phyloP scores from a whole-genome alignment of 495 filamentous ascomycete species.

The Lichina pygmaea region DNA sequence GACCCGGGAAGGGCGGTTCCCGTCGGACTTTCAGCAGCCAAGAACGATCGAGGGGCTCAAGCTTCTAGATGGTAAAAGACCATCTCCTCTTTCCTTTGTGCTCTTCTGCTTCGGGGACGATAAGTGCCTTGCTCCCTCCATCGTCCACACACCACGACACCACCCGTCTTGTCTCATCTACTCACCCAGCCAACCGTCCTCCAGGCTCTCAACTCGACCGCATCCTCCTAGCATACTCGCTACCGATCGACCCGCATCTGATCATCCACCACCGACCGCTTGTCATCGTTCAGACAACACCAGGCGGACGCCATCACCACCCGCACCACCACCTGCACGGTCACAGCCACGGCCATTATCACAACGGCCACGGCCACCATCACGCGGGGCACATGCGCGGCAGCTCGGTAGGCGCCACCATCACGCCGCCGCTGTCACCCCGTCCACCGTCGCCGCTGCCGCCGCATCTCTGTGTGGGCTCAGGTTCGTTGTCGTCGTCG shows the following conservation, averaged over 20 bases:
- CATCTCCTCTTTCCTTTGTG: not conserved
- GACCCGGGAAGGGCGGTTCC: constrained; percentile 10
- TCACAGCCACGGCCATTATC: not conserved
- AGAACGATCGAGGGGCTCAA: constrained; percentile 10
- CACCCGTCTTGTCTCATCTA: not conserved
- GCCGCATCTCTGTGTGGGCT: not conserved
- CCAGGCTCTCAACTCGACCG: constrained; percentile 8
- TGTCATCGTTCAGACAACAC: not conserved
- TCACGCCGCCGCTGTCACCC: not conserved
- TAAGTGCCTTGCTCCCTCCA: too few species aligned
- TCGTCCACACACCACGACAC: too few species aligned
- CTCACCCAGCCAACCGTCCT: not conserved
- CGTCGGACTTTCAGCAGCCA: constrained; percentile 8
- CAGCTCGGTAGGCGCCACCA: not conserved
- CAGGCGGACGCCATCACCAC: not conserved
- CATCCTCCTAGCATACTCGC: constrained; percentile 10
- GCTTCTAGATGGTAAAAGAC: constrained; percentile 6
- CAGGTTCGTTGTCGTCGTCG: not conserved
- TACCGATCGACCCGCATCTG: constrained; percentile 5
- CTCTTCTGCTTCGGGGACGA: not conserved
- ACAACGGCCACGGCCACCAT: not conserved
- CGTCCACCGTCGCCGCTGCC: not conserved
- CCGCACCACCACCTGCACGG: not conserved
- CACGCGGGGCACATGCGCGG: not conserved
- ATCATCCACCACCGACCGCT: not conserved